phyloP scores from a whole-genome alignment of 1,284 basidiomycete species.

The Apiotrichum gamsii region DNA sequence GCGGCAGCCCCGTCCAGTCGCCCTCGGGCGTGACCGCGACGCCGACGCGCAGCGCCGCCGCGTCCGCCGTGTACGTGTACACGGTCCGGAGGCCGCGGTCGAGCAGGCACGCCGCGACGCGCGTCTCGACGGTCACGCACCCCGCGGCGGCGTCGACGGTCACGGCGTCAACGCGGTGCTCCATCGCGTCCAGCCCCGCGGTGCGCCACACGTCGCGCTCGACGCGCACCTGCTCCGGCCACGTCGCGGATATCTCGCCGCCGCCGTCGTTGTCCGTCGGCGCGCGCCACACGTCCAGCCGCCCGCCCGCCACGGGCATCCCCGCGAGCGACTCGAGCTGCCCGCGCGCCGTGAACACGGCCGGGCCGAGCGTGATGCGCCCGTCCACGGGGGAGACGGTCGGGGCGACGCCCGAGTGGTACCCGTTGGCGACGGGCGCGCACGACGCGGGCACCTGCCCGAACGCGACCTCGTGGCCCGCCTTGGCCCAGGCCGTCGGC shows the following conservation, averaged over 20 bases:
- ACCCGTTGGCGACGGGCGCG: neutral
- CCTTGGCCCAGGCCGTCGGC: constrained; percentile 12
- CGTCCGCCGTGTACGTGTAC: constrained; percentile 10
- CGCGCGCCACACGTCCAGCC: constrained; percentile 18
- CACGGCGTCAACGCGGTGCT: neutral
- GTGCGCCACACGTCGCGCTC: neutral
- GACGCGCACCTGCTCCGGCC: neutral
- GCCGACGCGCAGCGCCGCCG: neutral
- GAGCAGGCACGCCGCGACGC: constrained; percentile 7
- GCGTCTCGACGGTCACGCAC: neutral
- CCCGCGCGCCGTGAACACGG: constrained; percentile 6
- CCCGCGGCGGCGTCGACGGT: too few species aligned
- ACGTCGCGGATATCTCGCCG: neutral
- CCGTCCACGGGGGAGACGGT: neutral
- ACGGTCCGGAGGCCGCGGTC: constrained; percentile 8
- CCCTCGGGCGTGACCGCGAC: constrained; percentile 5
- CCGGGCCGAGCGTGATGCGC: constrained; percentile 3
- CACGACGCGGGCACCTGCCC: constrained; percentile 5
- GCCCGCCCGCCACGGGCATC: neutral
- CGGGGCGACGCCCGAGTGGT: neutral
- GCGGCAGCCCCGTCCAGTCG: constrained; percentile 11
- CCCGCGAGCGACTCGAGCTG: neutral
- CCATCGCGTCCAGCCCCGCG: neutral
- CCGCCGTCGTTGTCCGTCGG: constrained; percentile 16
- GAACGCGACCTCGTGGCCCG: constrained; percentile 20